Base-by-base conservation (phyloP, 1,284 basidiomycete species). In the Apiotrichum gracile region DNA sequence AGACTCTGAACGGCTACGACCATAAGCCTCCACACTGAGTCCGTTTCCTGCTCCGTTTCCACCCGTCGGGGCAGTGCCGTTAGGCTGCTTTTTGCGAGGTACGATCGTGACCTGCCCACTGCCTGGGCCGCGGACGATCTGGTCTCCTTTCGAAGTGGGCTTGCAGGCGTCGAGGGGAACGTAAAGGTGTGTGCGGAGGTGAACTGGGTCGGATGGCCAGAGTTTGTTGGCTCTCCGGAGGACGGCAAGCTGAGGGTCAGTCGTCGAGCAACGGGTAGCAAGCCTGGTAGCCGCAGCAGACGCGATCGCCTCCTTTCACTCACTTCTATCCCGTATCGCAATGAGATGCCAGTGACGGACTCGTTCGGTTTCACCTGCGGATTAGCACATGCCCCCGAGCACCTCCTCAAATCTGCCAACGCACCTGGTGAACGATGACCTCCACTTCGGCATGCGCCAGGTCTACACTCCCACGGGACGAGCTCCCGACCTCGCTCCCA, bases 141-240 rank as follows among this genome's bases (percentile, higher is more conserved):
- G 61, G 37, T 73, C 72, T 25, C 64, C 62, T 1, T 69, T 66
- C 35, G 69, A 66, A 46, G 67, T 66, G 61, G 70, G 69, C 31
- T 52, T 54, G 46, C 75, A 77, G 4, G 73, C 70, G 34, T 77
- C 77, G 40, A 80, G 67, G 1, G 91, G 91, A 54, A 96, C 86
- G 65, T 87, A 85, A 40, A 97, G 81, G 9, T 83, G 79, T 39
- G 84, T 84, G 37, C 91, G 85, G 33, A 91, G 80, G 72, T 93
- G 88, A 45, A 97, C 86, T 0, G 88, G 81, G 69, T 96, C 92
- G 16, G 87, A 86, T 1, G 88, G 74, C 91, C 91, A 96, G 5
- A 97, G 78, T 59, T 91, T 88, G 73, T 97, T 97, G 38, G 84
- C 84, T 61, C 83, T 81, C 43, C 91, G 84, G 14, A 97, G 79